Evolutionary conservation across 305 asterid species (phyloP).

Genomic region (Fraxinus floribunda): DNA sequence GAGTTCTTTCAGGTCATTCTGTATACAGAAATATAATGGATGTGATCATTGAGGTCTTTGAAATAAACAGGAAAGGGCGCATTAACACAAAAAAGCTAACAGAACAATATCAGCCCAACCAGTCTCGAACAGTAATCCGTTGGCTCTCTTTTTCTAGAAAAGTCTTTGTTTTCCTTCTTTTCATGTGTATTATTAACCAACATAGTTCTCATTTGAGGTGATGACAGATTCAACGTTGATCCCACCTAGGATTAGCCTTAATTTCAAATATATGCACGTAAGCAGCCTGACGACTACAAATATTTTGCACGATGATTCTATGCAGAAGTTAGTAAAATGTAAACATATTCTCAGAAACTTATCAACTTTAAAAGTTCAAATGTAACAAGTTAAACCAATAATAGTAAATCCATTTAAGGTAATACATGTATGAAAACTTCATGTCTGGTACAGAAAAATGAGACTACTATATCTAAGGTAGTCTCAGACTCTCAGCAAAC

Average conservation of each 20-base stretch:
- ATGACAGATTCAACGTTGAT: slow-evolving; percentile 4
- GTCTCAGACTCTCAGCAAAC: slow-evolving; percentile 33
- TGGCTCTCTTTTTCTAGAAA: not conserved
- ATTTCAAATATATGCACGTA: slow-evolving; percentile 2
- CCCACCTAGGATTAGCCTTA: not conserved
- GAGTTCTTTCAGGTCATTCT: slow-evolving; percentile 98
- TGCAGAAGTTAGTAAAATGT: not conserved
- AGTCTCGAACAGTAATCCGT: not conserved
- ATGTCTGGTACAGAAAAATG: slow-evolving; percentile 15
- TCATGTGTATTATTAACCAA: not conserved
- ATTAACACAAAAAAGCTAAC: slow-evolving; percentile 10
- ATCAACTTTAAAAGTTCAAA: slow-evolving; percentile 3
- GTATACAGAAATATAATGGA: slow-evolving; percentile 34
- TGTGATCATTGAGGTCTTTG: slow-evolving; percentile 5
- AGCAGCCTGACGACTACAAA: slow-evolving; percentile 7
- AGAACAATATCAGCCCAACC: not conserved
- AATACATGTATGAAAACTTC: slow-evolving; percentile 6
- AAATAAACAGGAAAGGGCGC: not conserved
- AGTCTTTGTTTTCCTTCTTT: not conserved
- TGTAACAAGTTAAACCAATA: not conserved
- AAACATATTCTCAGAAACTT: slow-evolving; percentile 18
- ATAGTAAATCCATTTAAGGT: not conserved
- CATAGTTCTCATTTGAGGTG: slow-evolving; percentile 12
- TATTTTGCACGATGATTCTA: not conserved
- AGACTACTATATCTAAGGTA: slow-evolving; percentile 16